Percentiles rank a stretch among this genome's conserved stretches.
phyloP scores from a whole-genome alignment of 352 stramenopile genomes.

The Phytophthora vignae region DNA sequence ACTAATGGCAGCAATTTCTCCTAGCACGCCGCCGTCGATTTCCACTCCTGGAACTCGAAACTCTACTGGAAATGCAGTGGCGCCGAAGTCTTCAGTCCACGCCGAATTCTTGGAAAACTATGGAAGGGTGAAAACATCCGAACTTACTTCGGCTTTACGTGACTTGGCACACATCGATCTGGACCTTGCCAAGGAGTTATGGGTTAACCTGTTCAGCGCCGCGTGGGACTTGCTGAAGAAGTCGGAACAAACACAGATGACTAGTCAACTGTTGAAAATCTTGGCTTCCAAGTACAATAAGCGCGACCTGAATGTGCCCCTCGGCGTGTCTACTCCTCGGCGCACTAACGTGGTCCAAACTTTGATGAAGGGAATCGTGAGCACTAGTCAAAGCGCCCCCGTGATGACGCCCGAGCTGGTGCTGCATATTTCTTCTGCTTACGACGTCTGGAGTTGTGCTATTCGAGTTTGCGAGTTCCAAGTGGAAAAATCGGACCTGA shows the following conservation, averaged over 20 bases:
- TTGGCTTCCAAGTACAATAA: conserved; percentile 91
- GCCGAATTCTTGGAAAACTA: conserved; percentile 43
- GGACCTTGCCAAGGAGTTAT: conserved; percentile 86
- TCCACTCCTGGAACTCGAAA: not conserved
- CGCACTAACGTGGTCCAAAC: conserved; percentile 89
- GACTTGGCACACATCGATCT: conserved; percentile 84
- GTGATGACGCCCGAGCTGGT: conserved; percentile 88
- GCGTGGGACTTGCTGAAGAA: conserved; percentile 57
- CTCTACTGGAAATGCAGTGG: conserved; percentile 2
- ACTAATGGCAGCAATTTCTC: conserved; percentile 61
- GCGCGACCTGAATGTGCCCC: conserved; percentile 80
- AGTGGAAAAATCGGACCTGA: conserved; percentile 74
- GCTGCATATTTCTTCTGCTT: conserved; percentile 81
- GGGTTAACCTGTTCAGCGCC: conserved; percentile 78
- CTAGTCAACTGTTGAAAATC: conserved; percentile 74
- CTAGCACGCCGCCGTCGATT: conserved; percentile 22
- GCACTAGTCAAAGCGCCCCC: conserved; percentile 56
- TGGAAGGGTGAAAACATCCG: conserved; percentile 38
- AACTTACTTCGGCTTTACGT: conserved; percentile 66
- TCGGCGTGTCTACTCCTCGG: conserved; percentile 49
- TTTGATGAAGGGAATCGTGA: conserved; percentile 80
- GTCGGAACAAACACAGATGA: conserved; percentile 65
- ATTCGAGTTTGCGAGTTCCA: conserved; percentile 85
- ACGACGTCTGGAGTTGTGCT: conserved; percentile 84
- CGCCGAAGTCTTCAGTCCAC: conserved; percentile 21